phyloP scores from a whole-genome alignment of 208 protist genomes.

The Trypanosoma congolense region DNA sequence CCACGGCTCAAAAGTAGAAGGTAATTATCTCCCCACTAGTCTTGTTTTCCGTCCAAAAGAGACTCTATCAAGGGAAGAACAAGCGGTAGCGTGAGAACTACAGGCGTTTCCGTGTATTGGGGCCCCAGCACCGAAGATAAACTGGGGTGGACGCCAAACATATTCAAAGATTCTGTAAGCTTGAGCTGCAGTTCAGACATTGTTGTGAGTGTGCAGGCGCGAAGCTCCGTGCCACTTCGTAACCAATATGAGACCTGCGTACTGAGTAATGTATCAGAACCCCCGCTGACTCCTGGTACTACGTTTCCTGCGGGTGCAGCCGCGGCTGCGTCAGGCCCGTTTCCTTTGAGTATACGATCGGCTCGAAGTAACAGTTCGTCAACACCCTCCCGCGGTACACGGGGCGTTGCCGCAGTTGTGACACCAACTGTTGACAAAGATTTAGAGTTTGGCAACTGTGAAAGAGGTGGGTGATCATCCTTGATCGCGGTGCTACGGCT shows the following conservation, averaged over 20 bases:
- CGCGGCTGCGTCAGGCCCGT: background rate
- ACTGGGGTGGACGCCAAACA: constrained; percentile 27
- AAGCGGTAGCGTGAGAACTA: constrained; percentile 35
- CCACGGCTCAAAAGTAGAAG: no score
- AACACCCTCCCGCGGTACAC: constrained; percentile 23
- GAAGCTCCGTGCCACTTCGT: constrained; percentile 22
- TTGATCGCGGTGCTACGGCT: background rate
- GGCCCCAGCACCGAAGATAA: constrained; percentile 30
- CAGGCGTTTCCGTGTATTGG: constrained; percentile 27
- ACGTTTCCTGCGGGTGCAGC: no score
- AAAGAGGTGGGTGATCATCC: background rate
- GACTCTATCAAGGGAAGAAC: constrained; percentile 29
- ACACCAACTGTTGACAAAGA: constrained; percentile 5
- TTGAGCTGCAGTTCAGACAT: constrained; percentile 23
- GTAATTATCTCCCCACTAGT: background rate
- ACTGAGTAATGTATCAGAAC: constrained; percentile 21
- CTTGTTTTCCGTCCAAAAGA: constrained; percentile 24
- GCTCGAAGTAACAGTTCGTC: constrained; percentile 26
- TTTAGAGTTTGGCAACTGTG: constrained; percentile 7
- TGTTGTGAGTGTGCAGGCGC: constrained; percentile 22
- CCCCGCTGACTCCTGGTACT: no score
- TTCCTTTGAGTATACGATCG: constrained; percentile 13
- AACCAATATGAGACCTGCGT: constrained; percentile 30
- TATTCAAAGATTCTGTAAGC: constrained; percentile 24
- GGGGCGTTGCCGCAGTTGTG: constrained; percentile 10